These are phyloP conservation scores for Glycyrrhiza uralensis DNA, from an alignment of 306 rosid genomes.

Conservation along the genomic window DNA sequence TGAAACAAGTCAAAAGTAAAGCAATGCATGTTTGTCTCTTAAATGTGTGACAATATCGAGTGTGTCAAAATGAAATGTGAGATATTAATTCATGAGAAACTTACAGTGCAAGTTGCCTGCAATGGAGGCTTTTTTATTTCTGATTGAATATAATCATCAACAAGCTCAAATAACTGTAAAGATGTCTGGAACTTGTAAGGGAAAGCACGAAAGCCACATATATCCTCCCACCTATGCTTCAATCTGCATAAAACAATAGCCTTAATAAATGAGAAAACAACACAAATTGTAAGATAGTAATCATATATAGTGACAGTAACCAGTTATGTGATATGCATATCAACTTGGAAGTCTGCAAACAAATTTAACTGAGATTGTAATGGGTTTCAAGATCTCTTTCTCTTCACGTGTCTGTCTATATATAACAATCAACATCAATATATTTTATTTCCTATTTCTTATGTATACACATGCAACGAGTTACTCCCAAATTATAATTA, in stretches of 20 bases:
- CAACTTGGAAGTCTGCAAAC: background rate
- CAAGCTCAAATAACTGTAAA: constrained; percentile 80
- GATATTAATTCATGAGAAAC: constrained; percentile 25
- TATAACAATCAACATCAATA: background rate
- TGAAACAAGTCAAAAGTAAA: background rate
- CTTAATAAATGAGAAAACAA: constrained; percentile 15
- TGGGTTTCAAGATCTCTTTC: background rate
- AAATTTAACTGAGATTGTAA: constrained; percentile 7
- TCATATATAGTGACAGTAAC: background rate
- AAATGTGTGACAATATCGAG: background rate
- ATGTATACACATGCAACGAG: background rate
- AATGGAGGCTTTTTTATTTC: constrained; percentile 68
- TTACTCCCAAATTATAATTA: constrained; percentile 7
- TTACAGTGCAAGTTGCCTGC: constrained; percentile 65
- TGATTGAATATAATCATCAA: constrained; percentile 84
- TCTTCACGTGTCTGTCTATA: background rate
- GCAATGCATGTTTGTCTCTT: background rate
- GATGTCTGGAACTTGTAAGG: constrained; percentile 90
- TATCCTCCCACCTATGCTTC: constrained; percentile 64
- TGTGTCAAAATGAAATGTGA: background rate
- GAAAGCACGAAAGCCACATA: constrained; percentile 78
- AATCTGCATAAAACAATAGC: constrained; percentile 40
- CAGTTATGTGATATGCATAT: constrained; percentile 19
- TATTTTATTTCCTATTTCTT: background rate
- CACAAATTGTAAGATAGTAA: constrained; percentile 4